Evolutionary conservation across 129 eudicot genomes (phyloP).

Genomic region (Chrysanthemum lavandulifolium): DNA sequence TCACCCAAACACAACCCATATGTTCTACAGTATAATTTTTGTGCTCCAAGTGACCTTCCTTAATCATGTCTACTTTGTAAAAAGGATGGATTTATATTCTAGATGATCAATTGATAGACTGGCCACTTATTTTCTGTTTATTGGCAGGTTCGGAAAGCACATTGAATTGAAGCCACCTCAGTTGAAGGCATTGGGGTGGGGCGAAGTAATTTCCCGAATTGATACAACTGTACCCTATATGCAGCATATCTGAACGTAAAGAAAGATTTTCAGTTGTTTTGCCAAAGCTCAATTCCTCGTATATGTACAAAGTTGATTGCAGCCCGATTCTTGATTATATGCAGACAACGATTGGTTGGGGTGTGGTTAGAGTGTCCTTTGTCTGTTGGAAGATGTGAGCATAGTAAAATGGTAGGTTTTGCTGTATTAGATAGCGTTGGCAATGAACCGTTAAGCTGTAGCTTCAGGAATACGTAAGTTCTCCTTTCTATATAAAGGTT

Average conservation of each 20-base stretch:
- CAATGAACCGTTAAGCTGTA: not conserved
- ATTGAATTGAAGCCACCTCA: conserved; percentile 63
- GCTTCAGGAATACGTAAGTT: not conserved
- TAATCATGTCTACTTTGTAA: not conserved
- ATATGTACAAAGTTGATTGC: not conserved
- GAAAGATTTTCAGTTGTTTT: not conserved
- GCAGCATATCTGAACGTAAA: not conserved
- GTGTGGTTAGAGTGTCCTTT: not conserved
- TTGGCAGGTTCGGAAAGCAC: conserved; percentile 75
- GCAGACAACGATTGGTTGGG: not conserved
- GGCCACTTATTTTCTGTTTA: conserved; percentile 14
- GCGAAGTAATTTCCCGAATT: conserved; percentile 6
- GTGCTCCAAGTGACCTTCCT: not conserved
- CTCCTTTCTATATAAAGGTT: not conserved
- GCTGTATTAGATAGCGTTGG: conserved; percentile 11
- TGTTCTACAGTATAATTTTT: not conserved
- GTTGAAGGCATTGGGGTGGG: conserved; percentile 80
- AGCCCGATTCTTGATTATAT: not conserved
- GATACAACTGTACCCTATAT: not conserved
- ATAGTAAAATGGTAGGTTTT: conserved; percentile 6
- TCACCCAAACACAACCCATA: not conserved
- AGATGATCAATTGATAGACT: not conserved
- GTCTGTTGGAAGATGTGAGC: not conserved
- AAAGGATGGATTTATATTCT: not conserved
- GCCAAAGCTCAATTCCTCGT: not conserved